Percentiles rank a stretch among this genome's conserved stretches.
Evolutionary conservation across 1,284 basidiomycete genomes (phyloP).

Genomic region (Cryptococcus sp.): DNA sequence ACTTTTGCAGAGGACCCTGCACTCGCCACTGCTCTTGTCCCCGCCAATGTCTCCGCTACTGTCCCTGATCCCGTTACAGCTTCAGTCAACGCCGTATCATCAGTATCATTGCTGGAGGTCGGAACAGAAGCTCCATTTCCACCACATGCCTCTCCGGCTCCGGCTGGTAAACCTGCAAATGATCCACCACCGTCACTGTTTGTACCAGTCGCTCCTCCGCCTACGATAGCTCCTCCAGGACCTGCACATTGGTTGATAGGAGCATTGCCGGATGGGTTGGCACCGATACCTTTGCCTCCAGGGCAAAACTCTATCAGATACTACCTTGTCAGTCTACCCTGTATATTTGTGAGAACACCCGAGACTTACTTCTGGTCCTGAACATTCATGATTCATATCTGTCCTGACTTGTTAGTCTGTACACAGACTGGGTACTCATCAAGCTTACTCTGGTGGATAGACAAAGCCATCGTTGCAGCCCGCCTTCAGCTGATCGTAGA

Average conservation of each 20-base stretch:
- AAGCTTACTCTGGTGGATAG: slow-evolving; percentile 15
- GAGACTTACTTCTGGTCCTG: not conserved
- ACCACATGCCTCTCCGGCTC: not conserved
- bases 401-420: not conserved
- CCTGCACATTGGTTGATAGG: not conserved
- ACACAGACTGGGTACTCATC: not conserved
- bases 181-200: not conserved
- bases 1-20: not conserved
- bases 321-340: not conserved
- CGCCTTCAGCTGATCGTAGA: slow-evolving; percentile 12
- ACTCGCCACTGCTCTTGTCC: not conserved
- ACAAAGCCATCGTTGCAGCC: slow-evolving; percentile 15
- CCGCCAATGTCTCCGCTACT: not conserved
- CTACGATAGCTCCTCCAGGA: not conserved
- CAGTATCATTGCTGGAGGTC: not conserved
- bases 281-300: slow-evolving; percentile 8
- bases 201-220: not conserved
- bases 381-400: not conserved
- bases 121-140: not conserved
- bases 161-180: not conserved
- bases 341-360: not conserved
- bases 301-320: slow-evolving; percentile 11
- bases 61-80: not conserved
- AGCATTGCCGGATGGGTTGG: slow-evolving; percentile 1
- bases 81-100: not conserved